These are phyloP conservation scores for Talaromyces sp. DNA, from an alignment of 2,329 filamentous ascomycete species.

Conservation along the genomic window DNA sequence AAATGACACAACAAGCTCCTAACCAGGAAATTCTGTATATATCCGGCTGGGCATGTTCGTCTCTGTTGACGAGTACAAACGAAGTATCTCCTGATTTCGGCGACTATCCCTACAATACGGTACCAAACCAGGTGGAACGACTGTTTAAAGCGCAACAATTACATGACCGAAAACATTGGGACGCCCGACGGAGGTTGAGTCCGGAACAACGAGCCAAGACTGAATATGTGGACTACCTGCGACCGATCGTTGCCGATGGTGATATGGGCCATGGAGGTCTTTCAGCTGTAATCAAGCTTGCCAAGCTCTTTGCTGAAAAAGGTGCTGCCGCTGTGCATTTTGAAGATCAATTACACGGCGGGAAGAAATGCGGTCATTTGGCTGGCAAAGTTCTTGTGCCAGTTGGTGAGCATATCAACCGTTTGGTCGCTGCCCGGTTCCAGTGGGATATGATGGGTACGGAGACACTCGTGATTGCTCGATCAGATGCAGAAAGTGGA, in stretches of 20 bases:
- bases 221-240: constrained; percentile 85
- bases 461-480: constrained; percentile 90
- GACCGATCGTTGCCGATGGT: constrained; percentile 92
- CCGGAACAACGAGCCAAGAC: constrained; percentile 67
- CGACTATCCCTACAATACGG: constrained; percentile 98
- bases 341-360: constrained; percentile 94
- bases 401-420: constrained; percentile 92
- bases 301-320: constrained; percentile 96
- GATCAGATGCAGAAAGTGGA: constrained; percentile 92
- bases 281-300: constrained; percentile 88
- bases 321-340: constrained; percentile 96
- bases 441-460: constrained; percentile 98
- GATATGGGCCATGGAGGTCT: constrained; percentile 94
- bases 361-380: constrained; percentile 96
- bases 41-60: constrained; percentile 96
- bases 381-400: constrained; percentile 95
- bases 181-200: constrained; percentile 72
- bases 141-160: constrained; percentile 94
- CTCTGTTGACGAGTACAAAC: constrained; percentile 86
- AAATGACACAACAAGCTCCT: constrained; percentile 97
- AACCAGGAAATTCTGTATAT: constrained; percentile 96
- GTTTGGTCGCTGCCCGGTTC: constrained; percentile 84
- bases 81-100: constrained; percentile 97
- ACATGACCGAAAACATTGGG: constrained; percentile 95
- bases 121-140: constrained; percentile 95